These are phyloP conservation scores for Cercospora canescens DNA, from an alignment of 2,329 filamentous ascomycete genomes.

Conservation along the genomic window DNA sequence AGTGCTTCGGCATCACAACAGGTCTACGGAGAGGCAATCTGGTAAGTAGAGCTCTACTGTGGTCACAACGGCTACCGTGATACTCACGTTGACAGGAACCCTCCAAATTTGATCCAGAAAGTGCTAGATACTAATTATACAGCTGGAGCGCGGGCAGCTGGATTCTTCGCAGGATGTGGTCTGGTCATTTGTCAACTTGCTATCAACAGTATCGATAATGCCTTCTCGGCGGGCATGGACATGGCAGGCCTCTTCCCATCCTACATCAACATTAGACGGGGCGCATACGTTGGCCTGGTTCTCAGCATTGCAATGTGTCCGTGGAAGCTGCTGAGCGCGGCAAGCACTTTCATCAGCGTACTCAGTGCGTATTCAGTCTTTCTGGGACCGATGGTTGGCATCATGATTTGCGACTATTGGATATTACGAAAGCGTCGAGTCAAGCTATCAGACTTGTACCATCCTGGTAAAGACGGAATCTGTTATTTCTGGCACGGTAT, in stretches of 20 bases:
- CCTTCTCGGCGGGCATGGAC: constrained; percentile 56
- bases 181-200: constrained; percentile 50
- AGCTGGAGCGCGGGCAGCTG: constrained; percentile 41
- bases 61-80: constrained; percentile 35
- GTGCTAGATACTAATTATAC: constrained; percentile 38
- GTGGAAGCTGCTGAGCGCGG: constrained; percentile 53
- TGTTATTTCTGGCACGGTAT: constrained; percentile 48
- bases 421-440: constrained; percentile 42
- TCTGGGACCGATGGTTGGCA: constrained; percentile 42
- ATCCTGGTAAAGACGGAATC: constrained; percentile 36
- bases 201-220: constrained; percentile 49
- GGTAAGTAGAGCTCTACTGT: constrained; percentile 39
- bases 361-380: constrained; percentile 50
- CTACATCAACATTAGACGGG: constrained; percentile 59
- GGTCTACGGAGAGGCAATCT: constrained; percentile 52
- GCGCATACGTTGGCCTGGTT: constrained; percentile 50
- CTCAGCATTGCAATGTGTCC: constrained; percentile 50
- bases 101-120: constrained; percentile 43
- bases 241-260: constrained; percentile 53
- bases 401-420: constrained; percentile 50
- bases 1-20: constrained; percentile 57
- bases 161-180: constrained; percentile 49
- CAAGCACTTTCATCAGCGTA: constrained; percentile 50
- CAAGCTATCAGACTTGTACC: constrained; percentile 48
- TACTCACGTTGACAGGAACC: constrained; percentile 40